Base-by-base conservation (phyloP, 805 yeast species). In the Yamadazyma tumulicola region DNA sequence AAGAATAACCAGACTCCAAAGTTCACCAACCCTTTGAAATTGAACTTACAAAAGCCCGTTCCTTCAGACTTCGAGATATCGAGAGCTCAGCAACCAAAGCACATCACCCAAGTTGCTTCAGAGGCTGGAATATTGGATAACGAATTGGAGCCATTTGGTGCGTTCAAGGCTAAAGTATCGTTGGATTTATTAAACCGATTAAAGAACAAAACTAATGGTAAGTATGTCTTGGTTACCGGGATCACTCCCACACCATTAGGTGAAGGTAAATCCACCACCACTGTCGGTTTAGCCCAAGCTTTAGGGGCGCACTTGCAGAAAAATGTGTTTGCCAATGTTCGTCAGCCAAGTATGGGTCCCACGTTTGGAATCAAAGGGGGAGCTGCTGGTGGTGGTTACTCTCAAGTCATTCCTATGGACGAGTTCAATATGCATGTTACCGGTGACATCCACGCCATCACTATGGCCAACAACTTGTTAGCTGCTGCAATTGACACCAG, bases 281-380 rank as follows among this genome's bases (percentile, higher is more conserved):
- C 93, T 3, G 79, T 83, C 59, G 93, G 93, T 45, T 67, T 83
- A 47, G 85, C 84, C 12, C 91, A 83, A 61, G 88, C 89, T 11
- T 63, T 83, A 41, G 85, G 88, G 43, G 88, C 88, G 24, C 88
- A 81, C 52, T 65, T 83, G 57, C 69, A 75, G 34, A 69, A 75
- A 47, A 77, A 81, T 39, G 81, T 81, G 10, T 73, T 83, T 53
- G 93, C 91, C 45, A 83, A 82, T 54, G 93, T 83, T 34, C 76
- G 93, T 69, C 93, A 83, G 57, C 93, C 93, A 17, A 80, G 88
- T 6, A 81, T 83, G 89, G 93, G 93, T 37, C 93, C 93, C 45
- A 83, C 93, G 13, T 83, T 83, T 52, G 93, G 93, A 64, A 81
- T 83, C 47, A 83, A 83, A 59, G 93, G 93, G 61, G 93, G 93